Conservation (phyloP, 1,139 yeast genomes). For the Diutina ranongensis region DNA sequence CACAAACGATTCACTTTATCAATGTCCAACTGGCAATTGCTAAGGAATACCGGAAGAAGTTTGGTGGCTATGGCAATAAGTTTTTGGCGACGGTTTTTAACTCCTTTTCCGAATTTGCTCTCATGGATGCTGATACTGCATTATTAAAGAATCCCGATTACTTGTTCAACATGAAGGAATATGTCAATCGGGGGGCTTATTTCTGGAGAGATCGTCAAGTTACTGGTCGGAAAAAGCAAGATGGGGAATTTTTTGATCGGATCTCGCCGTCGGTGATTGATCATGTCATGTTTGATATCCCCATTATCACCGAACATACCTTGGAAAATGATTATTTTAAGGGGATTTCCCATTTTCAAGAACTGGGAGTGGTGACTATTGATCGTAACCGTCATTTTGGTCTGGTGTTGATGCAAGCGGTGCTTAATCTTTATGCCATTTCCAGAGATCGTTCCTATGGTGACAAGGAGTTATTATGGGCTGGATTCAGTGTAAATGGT, state of each 20-base stretch:
- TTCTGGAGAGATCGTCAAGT: constrained; percentile 31
- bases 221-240: not conserved
- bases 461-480: constrained; percentile 13
- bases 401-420: constrained; percentile 31
- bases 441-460: constrained; percentile 27
- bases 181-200: constrained; percentile 27
- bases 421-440: constrained; percentile 29
- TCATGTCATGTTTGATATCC: constrained; percentile 19
- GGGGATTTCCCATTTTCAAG: constrained; percentile 33
- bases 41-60: constrained; percentile 16
- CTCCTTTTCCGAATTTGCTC: constrained; percentile 36
- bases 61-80: constrained; percentile 35
- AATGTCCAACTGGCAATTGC: constrained; percentile 25
- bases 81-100: constrained; percentile 38
- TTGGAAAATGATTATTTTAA: constrained; percentile 21
- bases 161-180: constrained; percentile 28
- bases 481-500: constrained; percentile 10
- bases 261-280: constrained; percentile 32
- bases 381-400: constrained; percentile 29
- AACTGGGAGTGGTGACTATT: constrained; percentile 39
- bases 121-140: constrained; percentile 42
- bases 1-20: constrained; percentile 34
- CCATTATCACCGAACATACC: constrained; percentile 20
- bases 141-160: constrained; percentile 24
- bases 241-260: constrained; percentile 19